A percentile compares a stretch with the other conserved stretches of the same genome.
phyloP scores from a whole-genome alignment of 192 early-diverging fungal genomes.

The Diversispora eburnea region DNA sequence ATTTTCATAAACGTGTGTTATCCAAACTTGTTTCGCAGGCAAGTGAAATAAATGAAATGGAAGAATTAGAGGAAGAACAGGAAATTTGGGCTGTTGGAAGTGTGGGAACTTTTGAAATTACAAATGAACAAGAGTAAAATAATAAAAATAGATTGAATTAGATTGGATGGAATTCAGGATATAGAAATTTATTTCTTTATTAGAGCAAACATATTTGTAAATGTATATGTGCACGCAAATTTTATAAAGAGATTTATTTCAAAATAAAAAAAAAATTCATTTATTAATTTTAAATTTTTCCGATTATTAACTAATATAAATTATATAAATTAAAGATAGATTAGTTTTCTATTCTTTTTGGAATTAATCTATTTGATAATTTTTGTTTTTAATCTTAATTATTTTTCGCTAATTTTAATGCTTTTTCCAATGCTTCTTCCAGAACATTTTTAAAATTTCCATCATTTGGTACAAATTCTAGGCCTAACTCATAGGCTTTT shows the following conservation, averaged over 20 bases:
- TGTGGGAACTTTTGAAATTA: not conserved
- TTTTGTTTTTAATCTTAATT: not conserved
- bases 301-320: too few species aligned
- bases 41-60: constrained; percentile 31
- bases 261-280: too few species aligned
- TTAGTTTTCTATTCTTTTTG: too few species aligned
- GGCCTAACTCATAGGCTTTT: constrained; percentile 76
- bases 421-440: constrained; percentile 48
- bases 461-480: constrained; percentile 69
- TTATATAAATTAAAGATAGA: too few species aligned
- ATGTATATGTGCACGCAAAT: too few species aligned
- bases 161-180: too few species aligned
- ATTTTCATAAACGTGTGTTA: constrained; percentile 62
- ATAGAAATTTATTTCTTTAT: too few species aligned
- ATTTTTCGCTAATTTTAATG: not conserved
- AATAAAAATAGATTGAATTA: too few species aligned
- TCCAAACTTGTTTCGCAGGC: constrained; percentile 42
- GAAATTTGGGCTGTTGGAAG: constrained; percentile 21
- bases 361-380: too few species aligned
- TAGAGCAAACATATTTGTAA: too few species aligned
- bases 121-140: not conserved
- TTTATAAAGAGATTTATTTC: too few species aligned
- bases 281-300: too few species aligned
- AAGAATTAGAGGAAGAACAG: constrained; percentile 36
- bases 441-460: constrained; percentile 75